Percentiles rank a stretch among this genome's conserved stretches.
phyloP scores from a whole-genome alignment of 129 eudicot genomes.

The Oenanthe sinensis region DNA sequence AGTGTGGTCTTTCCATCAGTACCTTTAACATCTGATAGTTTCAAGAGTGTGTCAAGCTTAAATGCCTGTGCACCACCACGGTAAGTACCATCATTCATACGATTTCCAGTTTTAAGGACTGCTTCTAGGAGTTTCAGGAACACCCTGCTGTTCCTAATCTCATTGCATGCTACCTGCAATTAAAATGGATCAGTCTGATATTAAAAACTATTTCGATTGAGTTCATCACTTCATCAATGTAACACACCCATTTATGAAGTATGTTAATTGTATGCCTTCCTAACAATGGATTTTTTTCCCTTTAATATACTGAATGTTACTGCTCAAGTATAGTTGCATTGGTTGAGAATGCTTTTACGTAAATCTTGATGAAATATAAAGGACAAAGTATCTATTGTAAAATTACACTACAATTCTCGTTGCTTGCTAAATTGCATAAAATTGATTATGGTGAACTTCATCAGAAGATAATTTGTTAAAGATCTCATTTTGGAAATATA shows the following conservation, averaged over 20 bases:
- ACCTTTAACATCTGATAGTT: slow-evolving; percentile 57
- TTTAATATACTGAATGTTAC: background rate
- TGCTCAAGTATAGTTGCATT: background rate
- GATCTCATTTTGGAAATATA: background rate
- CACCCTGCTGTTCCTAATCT: slow-evolving; percentile 40
- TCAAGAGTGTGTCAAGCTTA: slow-evolving; percentile 53
- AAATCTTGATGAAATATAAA: background rate
- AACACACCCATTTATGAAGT: background rate
- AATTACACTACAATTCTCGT: background rate
- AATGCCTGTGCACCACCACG: slow-evolving; percentile 58
- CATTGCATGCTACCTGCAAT: slow-evolving; percentile 42
- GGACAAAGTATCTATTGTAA: background rate
- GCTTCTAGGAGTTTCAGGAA: slow-evolving; percentile 57
- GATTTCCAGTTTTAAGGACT: slow-evolving; percentile 61
- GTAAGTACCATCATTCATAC: slow-evolving; percentile 55
- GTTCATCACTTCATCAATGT: background rate
- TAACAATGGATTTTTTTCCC: background rate
- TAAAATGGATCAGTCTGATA: slow-evolving; percentile 1
- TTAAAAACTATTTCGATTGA: background rate
- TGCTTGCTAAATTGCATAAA: background rate
- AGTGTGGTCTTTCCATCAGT: slow-evolving; percentile 54
- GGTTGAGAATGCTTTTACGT: background rate
- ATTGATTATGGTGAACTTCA: background rate
- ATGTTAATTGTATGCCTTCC: background rate
- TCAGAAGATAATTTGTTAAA: background rate